These are phyloP conservation scores for Sugiyamaella castrensis DNA, from an alignment of 1,139 yeast species.

Conservation along the genomic window DNA sequence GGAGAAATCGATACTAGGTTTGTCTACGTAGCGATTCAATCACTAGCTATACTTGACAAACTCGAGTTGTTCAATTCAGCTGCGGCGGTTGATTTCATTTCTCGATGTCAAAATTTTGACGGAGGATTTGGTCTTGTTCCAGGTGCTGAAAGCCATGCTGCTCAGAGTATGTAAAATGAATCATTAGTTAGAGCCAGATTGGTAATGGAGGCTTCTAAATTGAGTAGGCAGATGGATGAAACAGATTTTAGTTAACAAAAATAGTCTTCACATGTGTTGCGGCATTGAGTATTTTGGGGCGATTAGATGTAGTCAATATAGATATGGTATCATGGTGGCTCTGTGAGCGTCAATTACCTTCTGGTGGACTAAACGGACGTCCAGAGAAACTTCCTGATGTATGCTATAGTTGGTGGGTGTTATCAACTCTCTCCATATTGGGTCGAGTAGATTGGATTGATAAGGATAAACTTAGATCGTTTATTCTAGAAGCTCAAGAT, in stretches of 20 bases:
- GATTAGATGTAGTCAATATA: conserved; percentile 53
- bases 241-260: background rate
- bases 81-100: conserved; percentile 63
- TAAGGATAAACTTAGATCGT: conserved; percentile 52
- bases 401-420: conserved; percentile 98
- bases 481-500: conserved; percentile 80
- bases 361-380: conserved; percentile 93
- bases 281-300: conserved; percentile 64
- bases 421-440: conserved; percentile 72
- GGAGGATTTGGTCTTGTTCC: conserved; percentile 96
- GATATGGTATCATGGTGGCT: conserved; percentile 72
- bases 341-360: conserved; percentile 82
- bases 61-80: conserved; percentile 59
- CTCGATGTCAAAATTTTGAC: conserved; percentile 80
- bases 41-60: conserved; percentile 64
- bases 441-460: conserved; percentile 73
- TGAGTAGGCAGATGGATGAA: no score
- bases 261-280: conserved; percentile 78
- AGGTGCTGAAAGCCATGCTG: conserved; percentile 94
- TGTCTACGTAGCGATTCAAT: conserved; percentile 75
- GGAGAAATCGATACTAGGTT: conserved; percentile 94
- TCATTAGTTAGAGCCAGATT: no score
- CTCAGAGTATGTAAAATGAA: conserved; percentile 52
- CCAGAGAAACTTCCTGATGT: conserved; percentile 96
- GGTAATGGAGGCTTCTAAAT: no score